Evolutionary conservation across 345 rosid genomes (phyloP).

Genomic region (Lepidium didymum): DNA sequence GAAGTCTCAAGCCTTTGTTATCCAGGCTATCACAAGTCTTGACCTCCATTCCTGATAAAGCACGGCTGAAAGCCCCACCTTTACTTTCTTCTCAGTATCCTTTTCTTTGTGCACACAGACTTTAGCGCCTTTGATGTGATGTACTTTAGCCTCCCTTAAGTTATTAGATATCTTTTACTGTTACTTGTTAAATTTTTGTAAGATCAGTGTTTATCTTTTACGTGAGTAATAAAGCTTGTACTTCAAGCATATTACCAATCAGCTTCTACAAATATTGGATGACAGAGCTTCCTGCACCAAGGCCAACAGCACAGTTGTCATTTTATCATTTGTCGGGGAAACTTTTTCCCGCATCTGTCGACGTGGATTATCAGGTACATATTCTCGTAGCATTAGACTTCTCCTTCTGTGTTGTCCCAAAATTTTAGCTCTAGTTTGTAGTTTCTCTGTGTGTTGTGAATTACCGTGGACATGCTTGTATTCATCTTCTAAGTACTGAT

Average conservation of each 20-base stretch:
- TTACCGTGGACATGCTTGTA: conserved; percentile 1
- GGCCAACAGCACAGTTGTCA: conserved; percentile 27
- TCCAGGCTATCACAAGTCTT: conserved; percentile 67
- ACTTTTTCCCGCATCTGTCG: conserved; percentile 77
- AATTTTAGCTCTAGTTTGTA: neutral
- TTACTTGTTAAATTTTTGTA: conserved; percentile 12
- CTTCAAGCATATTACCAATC: conserved; percentile 65
- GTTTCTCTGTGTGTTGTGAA: conserved; percentile 4
- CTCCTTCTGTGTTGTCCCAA: neutral
- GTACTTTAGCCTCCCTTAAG: conserved; percentile 2
- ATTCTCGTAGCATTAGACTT: conserved; percentile 5
- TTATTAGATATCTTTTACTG: neutral
- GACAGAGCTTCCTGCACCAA: conserved; percentile 29
- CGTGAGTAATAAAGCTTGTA: conserved; percentile 45
- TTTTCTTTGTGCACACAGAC: conserved; percentile 20
- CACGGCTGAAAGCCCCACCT: conserved; percentile 47
- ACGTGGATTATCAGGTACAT: conserved; percentile 88
- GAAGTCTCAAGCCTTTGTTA: conserved; percentile 34
- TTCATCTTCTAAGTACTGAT: neutral
- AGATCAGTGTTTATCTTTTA: conserved; percentile 37
- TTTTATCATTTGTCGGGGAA: conserved; percentile 57
- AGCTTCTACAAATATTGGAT: conserved; percentile 50
- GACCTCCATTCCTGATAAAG: conserved; percentile 89
- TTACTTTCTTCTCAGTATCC: conserved; percentile 92
- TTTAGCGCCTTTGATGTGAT: neutral